Base-by-base conservation (phyloP, 1,284 basidiomycete species). In the Austroboletus novae-zelandiae region DNA sequence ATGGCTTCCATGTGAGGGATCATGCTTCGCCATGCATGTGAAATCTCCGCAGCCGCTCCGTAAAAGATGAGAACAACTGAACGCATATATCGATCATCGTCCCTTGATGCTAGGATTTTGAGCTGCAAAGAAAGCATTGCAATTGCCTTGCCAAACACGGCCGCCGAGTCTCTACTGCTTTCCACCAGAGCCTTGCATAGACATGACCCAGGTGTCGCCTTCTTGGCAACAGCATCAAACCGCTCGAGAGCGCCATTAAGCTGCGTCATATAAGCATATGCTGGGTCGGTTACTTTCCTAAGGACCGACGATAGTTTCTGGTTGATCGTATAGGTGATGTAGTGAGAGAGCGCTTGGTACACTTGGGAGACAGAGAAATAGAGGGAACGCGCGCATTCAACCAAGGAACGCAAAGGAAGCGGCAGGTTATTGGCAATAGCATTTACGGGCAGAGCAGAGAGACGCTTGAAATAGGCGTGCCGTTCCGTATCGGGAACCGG, bases 301-400 rank as follows among this genome's bases (percentile, higher is more conserved):
- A 98, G 77, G 5, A 92, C 81, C 5, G 85, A 83, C 11, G 91
- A 84, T 31, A 97, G 73, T n/a, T 92, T 82, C 54, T 95, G 93
- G 62, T 95, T 89, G 47, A 88, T 84, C 20, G 89, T 89, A 58
- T 92, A 90, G 14, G 86, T 79, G 44, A 91, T 87, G 70, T 96
- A 97, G 61, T 97, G 91, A 51, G 91, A 85, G 25, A 99, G 74
- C 0, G 92, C 87, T 54, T 93, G 84, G 65, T 98, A 91, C 29
- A 98, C 84, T 70, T 98, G 95, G 29, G 91, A 93, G 49, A 96
- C 78, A 2, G 94, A 89, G 66, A 98, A 99, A 18, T 98, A 79
- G 41, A 99, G 85, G 13, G 92, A 94, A 27, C 96, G 87, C 42
- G 92, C 86, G 6, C 90, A 88, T 63, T 99, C 94, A 45, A 96